Evolutionary conservation across 1,284 basidiomycete species (phyloP), one percentile per base, ranked within the genome.

Genomic region (Ustilago tritici): DNA sequence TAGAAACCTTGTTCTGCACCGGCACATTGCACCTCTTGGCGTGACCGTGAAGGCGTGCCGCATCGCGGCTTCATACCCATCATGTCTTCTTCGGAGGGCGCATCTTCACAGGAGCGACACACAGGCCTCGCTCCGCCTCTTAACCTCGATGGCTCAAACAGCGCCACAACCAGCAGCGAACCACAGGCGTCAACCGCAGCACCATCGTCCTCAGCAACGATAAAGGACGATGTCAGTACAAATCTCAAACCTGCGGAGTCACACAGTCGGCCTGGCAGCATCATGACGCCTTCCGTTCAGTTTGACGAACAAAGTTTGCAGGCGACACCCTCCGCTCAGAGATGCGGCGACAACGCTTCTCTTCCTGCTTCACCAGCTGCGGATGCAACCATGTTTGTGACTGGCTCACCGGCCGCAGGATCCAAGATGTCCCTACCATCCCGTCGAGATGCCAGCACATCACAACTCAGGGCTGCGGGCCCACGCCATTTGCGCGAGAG

Each of bases 251-350:
- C 65, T 53, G 62, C 19, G 47, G 62, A 62, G n/a, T 23, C 41
- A 36, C 56, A 67, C 46, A 67, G 62, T 49, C 59, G 62, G 28
- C 61, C 64, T 8, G 49, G 41, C 55, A 73, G 62, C 70, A 58
- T 70, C 63, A 55, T 63, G 56, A 59, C 65, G 11, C 76, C 76
- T 19, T 70, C 71, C 23, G 76, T 78, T 4, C 76, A 78, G 53
- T 78, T 78, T 43, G 76, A 78, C 65, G 76, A 78, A 54, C 76
- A 74, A 57, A 78, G 36, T 23, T 59, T 74, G 28, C 68, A 67
- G 17, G 67, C 71, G 9, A 68, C 67, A 3, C 71, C 76, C 8
- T 68, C 76, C 10, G 54, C 57, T 14, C 67, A 71, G n/a, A 43
- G 71, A 8, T 57, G 66, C 43, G 53, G 65, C 36, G 66, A 62